These are phyloP conservation scores for Lasiosphaeria hispida DNA, from an alignment of 495 filamentous ascomycete genomes.

Conservation along the genomic window DNA sequence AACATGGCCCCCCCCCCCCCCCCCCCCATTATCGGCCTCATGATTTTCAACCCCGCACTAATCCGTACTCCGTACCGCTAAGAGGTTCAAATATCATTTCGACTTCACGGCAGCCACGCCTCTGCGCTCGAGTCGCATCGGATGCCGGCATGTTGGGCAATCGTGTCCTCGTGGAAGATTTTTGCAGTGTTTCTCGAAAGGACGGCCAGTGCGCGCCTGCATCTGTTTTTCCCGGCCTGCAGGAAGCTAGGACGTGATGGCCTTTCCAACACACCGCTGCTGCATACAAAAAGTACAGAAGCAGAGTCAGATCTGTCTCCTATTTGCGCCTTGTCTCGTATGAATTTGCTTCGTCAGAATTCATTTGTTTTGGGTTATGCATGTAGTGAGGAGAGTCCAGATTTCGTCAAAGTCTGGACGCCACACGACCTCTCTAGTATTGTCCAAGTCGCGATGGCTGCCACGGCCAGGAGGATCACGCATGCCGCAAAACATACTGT, in stretches of 20 bases:
- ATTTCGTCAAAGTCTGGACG: neutral
- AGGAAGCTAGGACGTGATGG: neutral
- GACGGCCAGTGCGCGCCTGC: neutral
- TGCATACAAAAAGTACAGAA: too few species aligned
- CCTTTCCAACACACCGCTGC: neutral
- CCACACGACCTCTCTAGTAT: too few species aligned
- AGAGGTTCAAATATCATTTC: too few species aligned
- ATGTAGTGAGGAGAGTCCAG: neutral
- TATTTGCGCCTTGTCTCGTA: too few species aligned
- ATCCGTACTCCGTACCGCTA: too few species aligned
- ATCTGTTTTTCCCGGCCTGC: neutral
- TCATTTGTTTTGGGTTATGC: constrained; percentile 2
- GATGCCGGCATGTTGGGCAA: neutral
- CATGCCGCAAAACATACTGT: too few species aligned
- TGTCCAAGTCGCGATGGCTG: neutral
- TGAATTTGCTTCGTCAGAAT: too few species aligned
- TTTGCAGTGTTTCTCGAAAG: neutral
- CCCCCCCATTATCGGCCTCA: neutral
- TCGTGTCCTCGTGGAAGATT: neutral
- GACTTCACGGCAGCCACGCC: too few species aligned
- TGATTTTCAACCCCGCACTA: neutral
- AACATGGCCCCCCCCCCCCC: neutral
- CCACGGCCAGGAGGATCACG: too few species aligned
- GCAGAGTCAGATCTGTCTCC: too few species aligned
- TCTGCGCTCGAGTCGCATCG: too few species aligned